Conservation (phyloP, 257 asterid genomes). For the Nicotiana tabacum region DNA sequence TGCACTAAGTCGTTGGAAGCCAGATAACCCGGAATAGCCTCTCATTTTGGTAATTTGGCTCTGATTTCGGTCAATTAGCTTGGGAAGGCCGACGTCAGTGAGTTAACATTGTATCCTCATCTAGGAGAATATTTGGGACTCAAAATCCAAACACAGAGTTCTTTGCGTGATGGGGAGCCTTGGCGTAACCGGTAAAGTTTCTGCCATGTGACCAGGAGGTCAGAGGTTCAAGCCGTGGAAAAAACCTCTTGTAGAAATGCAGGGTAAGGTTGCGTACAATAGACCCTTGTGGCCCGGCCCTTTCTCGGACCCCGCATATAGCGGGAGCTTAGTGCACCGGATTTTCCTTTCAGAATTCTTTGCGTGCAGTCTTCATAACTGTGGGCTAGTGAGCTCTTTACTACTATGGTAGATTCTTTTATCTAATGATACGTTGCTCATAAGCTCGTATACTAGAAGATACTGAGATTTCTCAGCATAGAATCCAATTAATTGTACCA, state of each 20-base stretch:
- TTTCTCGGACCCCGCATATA: no score
- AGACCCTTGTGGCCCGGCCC: no score
- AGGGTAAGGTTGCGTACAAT: no score
- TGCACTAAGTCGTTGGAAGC: constrained; percentile 13
- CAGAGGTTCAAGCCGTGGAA: no score
- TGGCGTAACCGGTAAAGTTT: no score
- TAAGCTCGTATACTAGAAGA: constrained; percentile 18
- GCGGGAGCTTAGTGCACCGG: no score
- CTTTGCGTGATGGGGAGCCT: not conserved
- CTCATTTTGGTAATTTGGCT: constrained; percentile 20
- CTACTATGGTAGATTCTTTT: constrained; percentile 13
- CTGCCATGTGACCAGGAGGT: no score
- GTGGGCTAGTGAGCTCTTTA: not conserved
- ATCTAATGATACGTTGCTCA: constrained; percentile 20
- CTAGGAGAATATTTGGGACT: constrained; percentile 23
- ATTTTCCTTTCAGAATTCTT: not conserved
- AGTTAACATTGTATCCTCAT: constrained; percentile 15
- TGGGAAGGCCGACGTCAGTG: constrained; percentile 22
- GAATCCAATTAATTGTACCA: constrained; percentile 11
- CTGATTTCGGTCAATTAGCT: constrained; percentile 15
- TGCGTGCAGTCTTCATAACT: constrained; percentile 18
- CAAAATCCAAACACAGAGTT: constrained; percentile 13
- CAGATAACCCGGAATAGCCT: constrained; percentile 15
- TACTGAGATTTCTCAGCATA: constrained; percentile 21
- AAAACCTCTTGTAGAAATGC: no score